These are phyloP conservation scores for Capsella bursapastoris DNA, from an alignment of 345 rosid species.

Conservation along the genomic window DNA sequence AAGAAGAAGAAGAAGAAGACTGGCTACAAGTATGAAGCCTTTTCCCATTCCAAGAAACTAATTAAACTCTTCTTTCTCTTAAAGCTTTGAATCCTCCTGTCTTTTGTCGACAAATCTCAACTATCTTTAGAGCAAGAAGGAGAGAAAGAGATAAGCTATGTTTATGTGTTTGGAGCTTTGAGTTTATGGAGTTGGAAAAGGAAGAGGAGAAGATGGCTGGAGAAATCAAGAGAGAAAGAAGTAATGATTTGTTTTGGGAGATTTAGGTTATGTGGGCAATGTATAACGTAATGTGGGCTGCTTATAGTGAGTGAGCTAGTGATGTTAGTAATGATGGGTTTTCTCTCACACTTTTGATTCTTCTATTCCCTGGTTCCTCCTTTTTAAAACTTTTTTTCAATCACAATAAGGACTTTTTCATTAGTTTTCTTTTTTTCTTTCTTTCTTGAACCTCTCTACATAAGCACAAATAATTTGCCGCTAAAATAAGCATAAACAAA, in stretches of 20 bases:
- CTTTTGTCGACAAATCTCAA: conserved; percentile 24
- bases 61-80: conserved; percentile 16
- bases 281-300: conserved; percentile 42
- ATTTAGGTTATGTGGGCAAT: conserved; percentile 38
- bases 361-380: conserved; percentile 34
- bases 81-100: conserved; percentile 13
- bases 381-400: conserved; percentile 5
- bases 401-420: conserved; percentile 32
- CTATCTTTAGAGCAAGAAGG: background rate
- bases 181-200: conserved; percentile 15
- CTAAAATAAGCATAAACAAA: conserved; percentile 31
- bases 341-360: conserved; percentile 34
- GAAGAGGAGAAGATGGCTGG: background rate
- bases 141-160: background rate
- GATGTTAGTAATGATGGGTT: conserved; percentile 45
- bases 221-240: conserved; percentile 18
- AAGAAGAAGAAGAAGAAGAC: conserved; percentile 37
- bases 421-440: conserved; percentile 14
- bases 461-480: conserved; percentile 35
- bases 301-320: conserved; percentile 18
- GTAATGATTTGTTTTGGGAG: conserved; percentile 34
- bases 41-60: conserved; percentile 39
- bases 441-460: conserved; percentile 40
- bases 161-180: conserved; percentile 8
- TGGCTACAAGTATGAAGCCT: conserved; percentile 28